These are phyloP conservation scores for Fusarium kyushuense DNA, from an alignment of 2,329 filamentous ascomycete species.

Conservation along the genomic window DNA sequence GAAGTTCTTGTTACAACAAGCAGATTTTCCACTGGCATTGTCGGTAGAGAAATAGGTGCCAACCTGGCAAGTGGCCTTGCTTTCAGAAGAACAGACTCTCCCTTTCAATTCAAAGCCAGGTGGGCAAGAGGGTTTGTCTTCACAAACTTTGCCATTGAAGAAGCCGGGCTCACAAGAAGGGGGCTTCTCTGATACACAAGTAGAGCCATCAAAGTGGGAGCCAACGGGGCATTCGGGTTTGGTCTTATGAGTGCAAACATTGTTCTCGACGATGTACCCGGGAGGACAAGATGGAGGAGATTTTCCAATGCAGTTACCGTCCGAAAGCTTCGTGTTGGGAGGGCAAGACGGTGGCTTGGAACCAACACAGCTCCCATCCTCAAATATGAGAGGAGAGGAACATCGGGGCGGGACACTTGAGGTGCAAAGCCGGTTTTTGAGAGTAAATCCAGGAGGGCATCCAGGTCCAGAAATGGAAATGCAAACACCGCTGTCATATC, in stretches of 20 bases:
- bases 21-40: slow-evolving; percentile 1
- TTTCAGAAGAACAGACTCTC: slow-evolving; percentile 8
- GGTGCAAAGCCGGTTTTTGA: slow-evolving; percentile 26
- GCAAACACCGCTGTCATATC: not conserved
- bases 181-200: slow-evolving; percentile 12
- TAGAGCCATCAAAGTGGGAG: slow-evolving; percentile 11
- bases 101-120: slow-evolving; percentile 7
- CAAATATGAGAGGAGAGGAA: not conserved
- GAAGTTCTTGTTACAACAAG: not conserved
- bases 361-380: slow-evolving; percentile 15
- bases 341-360: slow-evolving; percentile 4
- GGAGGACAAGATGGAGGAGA: slow-evolving; percentile 1
- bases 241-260: slow-evolving; percentile 5
- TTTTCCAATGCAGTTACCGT: slow-evolving; percentile 6
- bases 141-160: slow-evolving; percentile 29
- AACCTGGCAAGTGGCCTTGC: not conserved
- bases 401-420: slow-evolving; percentile 8
- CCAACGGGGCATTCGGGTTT: not conserved
- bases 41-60: not conserved
- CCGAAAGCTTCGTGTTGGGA: not conserved
- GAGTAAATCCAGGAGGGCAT: slow-evolving; percentile 23
- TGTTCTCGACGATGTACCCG: slow-evolving; percentile 1
- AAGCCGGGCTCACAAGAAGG: slow-evolving; percentile 15
- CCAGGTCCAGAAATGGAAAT: not conserved
- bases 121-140: slow-evolving; percentile 19